Percentiles rank a stretch among this genome's conserved stretches.
Evolutionary conservation across 2,329 filamentous ascomycete species (phyloP).

Genomic region (Aaosphaeria pasadenensis): DNA sequence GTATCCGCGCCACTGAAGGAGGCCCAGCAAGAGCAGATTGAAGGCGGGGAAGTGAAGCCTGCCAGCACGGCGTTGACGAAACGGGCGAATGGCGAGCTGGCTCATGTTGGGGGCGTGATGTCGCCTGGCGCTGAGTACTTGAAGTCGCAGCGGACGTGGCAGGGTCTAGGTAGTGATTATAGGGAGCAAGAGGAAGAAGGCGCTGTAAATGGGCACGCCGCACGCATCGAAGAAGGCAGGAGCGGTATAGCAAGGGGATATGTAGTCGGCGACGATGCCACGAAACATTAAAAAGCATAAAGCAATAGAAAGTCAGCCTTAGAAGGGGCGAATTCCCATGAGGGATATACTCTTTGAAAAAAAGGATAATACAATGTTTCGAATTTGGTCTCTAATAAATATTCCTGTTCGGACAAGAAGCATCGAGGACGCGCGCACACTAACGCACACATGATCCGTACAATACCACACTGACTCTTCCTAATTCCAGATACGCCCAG

Average conservation of each 20-base stretch:
- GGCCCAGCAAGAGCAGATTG: slow-evolving; percentile 6
- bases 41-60: slow-evolving; percentile 17
- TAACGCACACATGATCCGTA: no score
- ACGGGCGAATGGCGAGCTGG: slow-evolving; percentile 67
- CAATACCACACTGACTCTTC: no score
- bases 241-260: slow-evolving; percentile 89
- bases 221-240: slow-evolving; percentile 77
- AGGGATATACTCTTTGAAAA: no score
- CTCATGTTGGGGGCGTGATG: slow-evolving; percentile 77
- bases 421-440: no score
- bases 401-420: no score
- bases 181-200: slow-evolving; percentile 47
- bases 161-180: slow-evolving; percentile 86
- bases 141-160: slow-evolving; percentile 81
- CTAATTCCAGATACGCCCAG: no score
- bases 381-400: no score
- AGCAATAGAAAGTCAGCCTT: no score
- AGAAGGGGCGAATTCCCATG: no score
- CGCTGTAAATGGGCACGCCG: slow-evolving; percentile 44
- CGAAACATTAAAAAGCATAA: slow-evolving; percentile 14
- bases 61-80: slow-evolving; percentile 58
- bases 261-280: slow-evolving; percentile 59
- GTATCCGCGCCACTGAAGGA: slow-evolving; percentile 17
- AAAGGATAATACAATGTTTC: no score
- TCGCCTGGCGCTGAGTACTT: slow-evolving; percentile 91